Percentiles rank a stretch among this genome's conserved stretches.
Conservation (phyloP, 345 rosid genomes). For the Sonneratia caseolaris region DNA sequence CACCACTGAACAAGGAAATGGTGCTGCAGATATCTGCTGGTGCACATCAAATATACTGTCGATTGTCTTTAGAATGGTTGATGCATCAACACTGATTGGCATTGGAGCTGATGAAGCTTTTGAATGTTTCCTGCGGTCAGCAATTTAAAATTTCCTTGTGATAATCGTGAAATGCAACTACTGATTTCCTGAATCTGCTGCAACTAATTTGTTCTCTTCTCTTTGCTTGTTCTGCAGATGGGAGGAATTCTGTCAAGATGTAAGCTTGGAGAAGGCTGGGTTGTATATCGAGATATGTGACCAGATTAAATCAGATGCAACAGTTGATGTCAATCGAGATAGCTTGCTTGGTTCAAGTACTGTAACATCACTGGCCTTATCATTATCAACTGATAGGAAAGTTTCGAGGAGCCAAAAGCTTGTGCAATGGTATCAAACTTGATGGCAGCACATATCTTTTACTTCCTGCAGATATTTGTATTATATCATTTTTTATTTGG, state of each 20-base stretch:
- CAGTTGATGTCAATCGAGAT: constrained; percentile 20
- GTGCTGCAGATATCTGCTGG: constrained; percentile 56
- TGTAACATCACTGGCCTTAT: constrained; percentile 20
- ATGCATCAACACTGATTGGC: constrained; percentile 33
- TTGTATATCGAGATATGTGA: constrained; percentile 35
- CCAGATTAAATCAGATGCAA: constrained; percentile 14
- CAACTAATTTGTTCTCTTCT: constrained; percentile 8
- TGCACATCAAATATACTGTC: constrained; percentile 49
- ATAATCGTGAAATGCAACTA: constrained; percentile 2
- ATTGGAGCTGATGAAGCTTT: constrained; percentile 44
- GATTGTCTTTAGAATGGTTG: constrained; percentile 42
- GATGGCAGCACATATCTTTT: not conserved
- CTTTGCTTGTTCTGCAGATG: constrained; percentile 38
- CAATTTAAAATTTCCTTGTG: constrained; percentile 5
- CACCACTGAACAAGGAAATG: constrained; percentile 19
- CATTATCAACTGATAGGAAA: constrained; percentile 22
- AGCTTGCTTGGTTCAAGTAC: constrained; percentile 26
- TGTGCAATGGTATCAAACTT: constrained; percentile 31
- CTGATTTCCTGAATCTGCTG: constrained; percentile 11
- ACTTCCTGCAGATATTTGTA: not conserved
- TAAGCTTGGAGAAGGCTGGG: constrained; percentile 63
- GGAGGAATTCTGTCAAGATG: constrained; percentile 79
- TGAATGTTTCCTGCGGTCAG: constrained; percentile 68
- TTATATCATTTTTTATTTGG: not conserved
- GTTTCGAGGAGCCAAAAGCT: constrained; percentile 31